These are phyloP conservation scores for Hygrophorus pudorinus DNA, from an alignment of 768 basidiomycete species.

Conservation along the genomic window DNA sequence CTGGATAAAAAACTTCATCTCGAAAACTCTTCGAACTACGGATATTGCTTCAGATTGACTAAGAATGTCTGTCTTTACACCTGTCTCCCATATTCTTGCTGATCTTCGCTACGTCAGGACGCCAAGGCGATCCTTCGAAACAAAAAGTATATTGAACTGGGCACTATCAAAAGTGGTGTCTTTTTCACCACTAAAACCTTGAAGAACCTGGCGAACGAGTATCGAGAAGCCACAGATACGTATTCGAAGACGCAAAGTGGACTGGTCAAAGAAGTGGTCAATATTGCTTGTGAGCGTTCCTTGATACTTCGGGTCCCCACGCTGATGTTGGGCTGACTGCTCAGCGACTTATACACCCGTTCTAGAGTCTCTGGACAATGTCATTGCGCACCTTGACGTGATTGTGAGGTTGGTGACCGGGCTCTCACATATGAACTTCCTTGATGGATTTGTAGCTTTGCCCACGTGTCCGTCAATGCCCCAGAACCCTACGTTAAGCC, in stretches of 20 bases:
- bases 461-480: constrained; percentile 82
- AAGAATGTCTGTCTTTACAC: constrained; percentile 58
- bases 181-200: constrained; percentile 80
- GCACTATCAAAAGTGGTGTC: constrained; percentile 76
- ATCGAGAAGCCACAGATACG: constrained; percentile 50
- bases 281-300: constrained; percentile 66
- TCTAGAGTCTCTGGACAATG: constrained; percentile 71
- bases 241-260: constrained; percentile 72
- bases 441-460: constrained; percentile 47
- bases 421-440: not conserved
- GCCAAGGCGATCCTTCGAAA: constrained; percentile 54
- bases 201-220: constrained; percentile 63
- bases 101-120: constrained; percentile 42
- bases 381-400: constrained; percentile 88
- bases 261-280: constrained; percentile 88
- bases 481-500: constrained; percentile 88
- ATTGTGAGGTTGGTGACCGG: constrained; percentile 58
- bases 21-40: constrained; percentile 82
- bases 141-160: constrained; percentile 73
- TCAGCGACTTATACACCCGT: constrained; percentile 87
- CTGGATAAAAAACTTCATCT: constrained; percentile 93
- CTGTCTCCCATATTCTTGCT: not conserved
- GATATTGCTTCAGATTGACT: constrained; percentile 88
- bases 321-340: not conserved
- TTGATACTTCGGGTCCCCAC: not conserved